Percentiles rank a stretch among this genome's conserved stretches.
Evolutionary conservation across 345 rosid species (phyloP).

Genomic region (Brassica nigra): DNA sequence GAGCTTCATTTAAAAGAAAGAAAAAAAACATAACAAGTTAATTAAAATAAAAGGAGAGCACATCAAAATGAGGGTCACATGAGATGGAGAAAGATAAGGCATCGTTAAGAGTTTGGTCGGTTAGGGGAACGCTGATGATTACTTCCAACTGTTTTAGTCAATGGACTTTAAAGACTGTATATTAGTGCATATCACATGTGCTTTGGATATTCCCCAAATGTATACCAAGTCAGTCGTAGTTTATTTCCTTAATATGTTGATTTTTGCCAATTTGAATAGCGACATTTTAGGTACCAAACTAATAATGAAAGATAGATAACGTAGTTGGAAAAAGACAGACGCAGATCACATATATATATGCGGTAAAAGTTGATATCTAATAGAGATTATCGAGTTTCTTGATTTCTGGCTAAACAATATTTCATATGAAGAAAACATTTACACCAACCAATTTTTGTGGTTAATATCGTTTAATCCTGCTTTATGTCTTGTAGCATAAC

Average conservation of each 20-base stretch:
- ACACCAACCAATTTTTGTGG: background rate
- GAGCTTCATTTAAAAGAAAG: no score
- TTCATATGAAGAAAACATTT: background rate
- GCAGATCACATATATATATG: no score
- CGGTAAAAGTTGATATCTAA: no score
- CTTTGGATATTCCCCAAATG: slow-evolving; percentile 12
- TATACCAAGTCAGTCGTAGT: background rate
- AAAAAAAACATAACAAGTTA: background rate
- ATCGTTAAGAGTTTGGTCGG: slow-evolving; percentile 36
- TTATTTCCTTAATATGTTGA: background rate
- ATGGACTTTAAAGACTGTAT: slow-evolving; percentile 22
- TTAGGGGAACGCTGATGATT: slow-evolving; percentile 39
- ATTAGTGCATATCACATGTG: slow-evolving; percentile 29
- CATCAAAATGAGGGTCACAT: slow-evolving; percentile 38
- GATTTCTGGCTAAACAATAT: no score
- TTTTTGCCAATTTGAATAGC: background rate
- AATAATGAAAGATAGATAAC: background rate
- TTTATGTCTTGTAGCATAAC: background rate
- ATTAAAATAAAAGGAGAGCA: slow-evolving; percentile 16
- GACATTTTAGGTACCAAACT: background rate
- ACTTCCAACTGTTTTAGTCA: slow-evolving; percentile 42
- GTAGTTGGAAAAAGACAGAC: background rate
- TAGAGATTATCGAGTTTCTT: no score
- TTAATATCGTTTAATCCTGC: background rate
- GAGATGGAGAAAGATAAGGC: slow-evolving; percentile 35